Evolutionary conservation across 805 yeast species (phyloP).

Genomic region (Ascoidea asiatica): DNA sequence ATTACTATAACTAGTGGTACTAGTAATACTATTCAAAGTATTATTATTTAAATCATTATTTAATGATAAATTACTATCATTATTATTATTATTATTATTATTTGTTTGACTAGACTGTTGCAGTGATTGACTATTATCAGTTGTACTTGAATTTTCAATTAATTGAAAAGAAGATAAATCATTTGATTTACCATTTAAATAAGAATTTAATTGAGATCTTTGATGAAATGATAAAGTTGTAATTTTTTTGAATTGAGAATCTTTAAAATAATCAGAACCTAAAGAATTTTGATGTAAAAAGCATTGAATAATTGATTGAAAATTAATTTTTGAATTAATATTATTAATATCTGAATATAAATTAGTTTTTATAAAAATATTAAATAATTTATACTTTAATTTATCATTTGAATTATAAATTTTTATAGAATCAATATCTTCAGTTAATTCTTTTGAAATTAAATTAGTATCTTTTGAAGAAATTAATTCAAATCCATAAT

Average conservation of each 20-base stretch:
- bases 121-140: slow-evolving; percentile 8
- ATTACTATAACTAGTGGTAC: background rate
- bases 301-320: slow-evolving; percentile 58
- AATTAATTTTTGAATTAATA: slow-evolving; percentile 30
- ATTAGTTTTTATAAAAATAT: slow-evolving; percentile 35
- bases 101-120: slow-evolving; percentile 9
- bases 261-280: slow-evolving; percentile 70
- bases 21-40: background rate
- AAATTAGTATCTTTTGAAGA: background rate
- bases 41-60: slow-evolving; percentile 13
- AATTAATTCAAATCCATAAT: no score
- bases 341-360: slow-evolving; percentile 39
- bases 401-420: background rate
- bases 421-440: slow-evolving; percentile 9
- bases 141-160: slow-evolving; percentile 8
- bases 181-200: slow-evolving; percentile 61
- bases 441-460: slow-evolving; percentile 16
- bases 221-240: slow-evolving; percentile 71
- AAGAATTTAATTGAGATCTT: slow-evolving; percentile 70
- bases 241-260: slow-evolving; percentile 50
- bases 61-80: slow-evolving; percentile 25
- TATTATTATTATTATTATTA: slow-evolving; percentile 3
- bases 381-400: slow-evolving; percentile 8
- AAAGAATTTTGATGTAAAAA: slow-evolving; percentile 65
- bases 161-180: slow-evolving; percentile 38